Percentiles rank a stretch among this genome's conserved stretches.
phyloP scores from a whole-genome alignment of 2,329 filamentous ascomycete genomes.

The Scedosporium boydii region DNA sequence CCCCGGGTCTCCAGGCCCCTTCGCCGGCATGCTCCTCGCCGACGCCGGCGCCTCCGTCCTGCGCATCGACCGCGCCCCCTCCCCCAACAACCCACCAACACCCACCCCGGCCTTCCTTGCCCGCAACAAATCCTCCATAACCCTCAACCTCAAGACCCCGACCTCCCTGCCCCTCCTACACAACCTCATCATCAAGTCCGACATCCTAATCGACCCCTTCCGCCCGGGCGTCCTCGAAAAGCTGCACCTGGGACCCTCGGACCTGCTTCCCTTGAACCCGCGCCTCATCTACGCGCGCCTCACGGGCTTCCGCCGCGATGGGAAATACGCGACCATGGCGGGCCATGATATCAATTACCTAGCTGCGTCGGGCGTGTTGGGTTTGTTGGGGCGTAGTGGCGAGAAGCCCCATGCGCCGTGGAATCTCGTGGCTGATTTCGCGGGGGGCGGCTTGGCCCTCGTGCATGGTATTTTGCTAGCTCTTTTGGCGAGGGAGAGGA shows the following conservation, averaged over 20 bases:
- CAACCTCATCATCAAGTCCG: slow-evolving; percentile 50
- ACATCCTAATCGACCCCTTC: slow-evolving; percentile 88
- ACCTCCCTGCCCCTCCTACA: slow-evolving; percentile 57
- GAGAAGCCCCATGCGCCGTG: slow-evolving; percentile 68
- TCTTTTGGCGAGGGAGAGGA: slow-evolving; percentile 53
- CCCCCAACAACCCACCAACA: slow-evolving; percentile 28
- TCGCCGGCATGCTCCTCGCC: slow-evolving; percentile 78
- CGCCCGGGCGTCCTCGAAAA: slow-evolving; percentile 85
- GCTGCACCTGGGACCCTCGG: slow-evolving; percentile 64
- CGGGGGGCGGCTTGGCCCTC: slow-evolving; percentile 73
- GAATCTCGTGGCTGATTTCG: slow-evolving; percentile 86
- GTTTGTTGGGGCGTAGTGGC: slow-evolving; percentile 60
- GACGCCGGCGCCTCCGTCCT: slow-evolving; percentile 85
- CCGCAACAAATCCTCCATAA: slow-evolving; percentile 71
- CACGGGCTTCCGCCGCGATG: slow-evolving; percentile 83
- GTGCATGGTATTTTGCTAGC: slow-evolving; percentile 78
- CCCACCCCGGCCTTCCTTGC: slow-evolving; percentile 59
- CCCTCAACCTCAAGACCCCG: slow-evolving; percentile 65
- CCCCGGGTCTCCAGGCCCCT: slow-evolving; percentile 58
- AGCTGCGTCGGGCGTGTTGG: slow-evolving; percentile 71
- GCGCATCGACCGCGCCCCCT: slow-evolving; percentile 64
- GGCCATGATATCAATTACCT: slow-evolving; percentile 97
- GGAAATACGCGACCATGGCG: slow-evolving; percentile 77
- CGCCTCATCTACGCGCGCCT: slow-evolving; percentile 74
- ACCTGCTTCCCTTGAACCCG: slow-evolving; percentile 59